phyloP scores from a whole-genome alignment of 371 early-diverging fungal species.

The Mortierella sp. region DNA sequence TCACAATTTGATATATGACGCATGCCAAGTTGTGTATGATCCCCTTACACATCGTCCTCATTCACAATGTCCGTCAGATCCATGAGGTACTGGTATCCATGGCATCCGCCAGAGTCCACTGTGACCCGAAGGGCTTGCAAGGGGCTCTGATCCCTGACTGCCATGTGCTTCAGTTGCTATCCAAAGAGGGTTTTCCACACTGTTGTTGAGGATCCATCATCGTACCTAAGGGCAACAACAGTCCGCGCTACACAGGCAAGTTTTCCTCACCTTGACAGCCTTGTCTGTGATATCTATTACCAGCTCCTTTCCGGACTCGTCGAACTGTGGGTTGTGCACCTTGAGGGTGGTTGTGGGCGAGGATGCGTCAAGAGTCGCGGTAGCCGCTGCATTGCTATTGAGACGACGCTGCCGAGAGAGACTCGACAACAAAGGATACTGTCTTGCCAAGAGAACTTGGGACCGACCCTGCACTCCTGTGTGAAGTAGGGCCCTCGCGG shows the following conservation, averaged over 20 bases:
- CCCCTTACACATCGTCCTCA: slow-evolving; percentile 79
- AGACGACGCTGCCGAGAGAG: slow-evolving; percentile 9
- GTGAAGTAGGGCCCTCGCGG: neutral
- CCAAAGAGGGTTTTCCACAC: neutral
- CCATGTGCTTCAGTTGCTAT: slow-evolving; percentile 76
- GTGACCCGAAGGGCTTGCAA: slow-evolving; percentile 77
- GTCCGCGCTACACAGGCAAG: neutral
- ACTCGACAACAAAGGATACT: neutral
- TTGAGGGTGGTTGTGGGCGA: slow-evolving; percentile 6
- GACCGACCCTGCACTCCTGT: neutral
- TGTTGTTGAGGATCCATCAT: neutral
- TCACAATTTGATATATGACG: too few relatives aligned
- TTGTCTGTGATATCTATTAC: slow-evolving; percentile 47
- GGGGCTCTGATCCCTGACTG: slow-evolving; percentile 65
- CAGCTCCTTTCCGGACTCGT: slow-evolving; percentile 45
- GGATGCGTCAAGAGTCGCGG: neutral
- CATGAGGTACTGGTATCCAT: slow-evolving; percentile 94
- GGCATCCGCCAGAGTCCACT: slow-evolving; percentile 96
- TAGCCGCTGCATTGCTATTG: slow-evolving; percentile 21
- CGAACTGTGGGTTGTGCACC: slow-evolving; percentile 40
- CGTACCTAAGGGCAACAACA: neutral
- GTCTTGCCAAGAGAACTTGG: neutral
- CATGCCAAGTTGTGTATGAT: neutral
- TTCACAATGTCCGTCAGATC: slow-evolving; percentile 78
- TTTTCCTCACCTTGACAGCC: slow-evolving; percentile 39